Conservation (phyloP, 805 yeast species). For the Debaryomyces hansenii region DNA sequence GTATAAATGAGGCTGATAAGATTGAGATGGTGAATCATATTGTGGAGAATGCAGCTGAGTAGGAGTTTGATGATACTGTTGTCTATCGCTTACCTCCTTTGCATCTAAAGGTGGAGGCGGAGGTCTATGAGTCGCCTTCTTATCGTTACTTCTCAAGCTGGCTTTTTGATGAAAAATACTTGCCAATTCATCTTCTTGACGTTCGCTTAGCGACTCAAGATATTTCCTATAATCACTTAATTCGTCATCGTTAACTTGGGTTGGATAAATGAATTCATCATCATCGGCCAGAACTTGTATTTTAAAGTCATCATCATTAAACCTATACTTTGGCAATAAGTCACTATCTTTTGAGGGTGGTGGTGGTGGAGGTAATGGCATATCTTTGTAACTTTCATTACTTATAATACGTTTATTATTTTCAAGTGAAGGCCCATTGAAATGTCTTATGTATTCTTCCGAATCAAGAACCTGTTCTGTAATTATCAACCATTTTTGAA, state of each 20-base stretch:
- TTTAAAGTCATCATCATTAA: conserved; percentile 21
- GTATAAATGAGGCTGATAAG: not conserved
- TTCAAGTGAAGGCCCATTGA: conserved; percentile 6
- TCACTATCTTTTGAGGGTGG: conserved; percentile 17
- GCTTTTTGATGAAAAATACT: conserved; percentile 1
- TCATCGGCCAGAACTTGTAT: conserved; percentile 9
- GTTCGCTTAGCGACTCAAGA: conserved; percentile 15
- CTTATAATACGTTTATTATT: not conserved
- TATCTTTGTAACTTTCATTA: conserved; percentile 9
- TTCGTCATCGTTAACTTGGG: conserved; percentile 10
- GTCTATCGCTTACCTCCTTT: not conserved
- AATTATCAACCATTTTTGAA: conserved; percentile 76
- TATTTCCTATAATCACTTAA: conserved; percentile 24
- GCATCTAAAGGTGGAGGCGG: not conserved
- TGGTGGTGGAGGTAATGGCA: conserved; percentile 27
- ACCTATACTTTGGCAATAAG: conserved; percentile 12
- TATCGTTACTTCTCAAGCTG: not conserved
- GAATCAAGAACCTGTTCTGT: conserved; percentile 60
- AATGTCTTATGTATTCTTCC: conserved; percentile 30
- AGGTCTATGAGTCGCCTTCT: conserved; percentile 1
- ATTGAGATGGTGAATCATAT: not conserved
- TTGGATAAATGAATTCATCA: conserved; percentile 10
- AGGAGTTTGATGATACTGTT: not conserved
- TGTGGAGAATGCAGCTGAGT: not conserved
- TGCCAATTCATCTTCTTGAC: conserved; percentile 12